Base-by-base conservation (phyloP, 2,329 filamentous ascomycete species). In the Juglanconis sp. region DNA sequence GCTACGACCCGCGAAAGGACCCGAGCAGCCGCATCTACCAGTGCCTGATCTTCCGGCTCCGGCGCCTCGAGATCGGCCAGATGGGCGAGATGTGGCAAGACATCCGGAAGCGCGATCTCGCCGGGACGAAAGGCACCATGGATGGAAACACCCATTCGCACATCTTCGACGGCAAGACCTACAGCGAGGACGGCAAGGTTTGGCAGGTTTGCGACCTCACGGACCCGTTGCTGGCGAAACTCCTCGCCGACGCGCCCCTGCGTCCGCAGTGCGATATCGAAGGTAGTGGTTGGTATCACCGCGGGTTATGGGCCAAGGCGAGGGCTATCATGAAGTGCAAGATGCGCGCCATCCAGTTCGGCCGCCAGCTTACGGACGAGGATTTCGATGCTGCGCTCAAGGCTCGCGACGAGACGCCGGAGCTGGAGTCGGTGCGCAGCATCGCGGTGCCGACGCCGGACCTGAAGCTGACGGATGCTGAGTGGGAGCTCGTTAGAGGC, bases 161-260 rank as follows among this genome's bases (percentile, higher is more conserved):
- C 72, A 78, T 94, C 1, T 98, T 97, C 73, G 91, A 96, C 63
- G 94, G 94, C 51, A 80, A 86, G 61, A 83, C 82, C 2, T 85
- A 94, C 57, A 85, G 86, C 15, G 83, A 85, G 1, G 92, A 96
- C 68, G 92, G 92, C 44, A 95, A 95, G 68, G 88, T 95, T 53
- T 99, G 92, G 89, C 95, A 98, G 78, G 84, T 96, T 32, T 96
- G 92, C 76, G 95, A 99, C 72, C 88, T 98, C 57, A 89, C 86
- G 0, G 94, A 98, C 68, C 90, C 92, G 0, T 70, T 93, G 1
- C 79, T 98, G 1, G 77, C 79, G 1, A 73, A 79, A 10, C 76
- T 97, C 3, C 80, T 96, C 44, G 81, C 87, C 24, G 83, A 85
- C 0, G 79, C 87, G 0, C 79, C 85, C 5, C 74, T 89, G 30